Evolutionary conservation across 306 rosid genomes (phyloP).

Genomic region (Trifolium fragiferum): DNA sequence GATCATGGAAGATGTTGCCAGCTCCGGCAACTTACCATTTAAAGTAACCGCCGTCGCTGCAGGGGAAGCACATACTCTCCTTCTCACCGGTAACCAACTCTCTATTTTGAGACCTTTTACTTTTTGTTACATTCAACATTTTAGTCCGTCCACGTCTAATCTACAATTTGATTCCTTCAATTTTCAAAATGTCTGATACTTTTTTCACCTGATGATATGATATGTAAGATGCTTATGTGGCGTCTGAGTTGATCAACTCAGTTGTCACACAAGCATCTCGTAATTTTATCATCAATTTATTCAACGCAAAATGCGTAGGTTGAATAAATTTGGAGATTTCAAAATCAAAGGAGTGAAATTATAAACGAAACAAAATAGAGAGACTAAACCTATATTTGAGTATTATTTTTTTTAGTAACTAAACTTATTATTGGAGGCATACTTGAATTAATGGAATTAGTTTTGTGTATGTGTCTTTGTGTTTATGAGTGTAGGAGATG

Average conservation of each 20-base stretch:
- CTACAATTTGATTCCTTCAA: background rate
- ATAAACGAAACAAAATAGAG: background rate
- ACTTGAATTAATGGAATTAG: background rate
- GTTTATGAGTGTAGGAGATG: conserved; percentile 60
- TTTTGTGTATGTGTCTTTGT: background rate
- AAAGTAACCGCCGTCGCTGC: conserved; percentile 33
- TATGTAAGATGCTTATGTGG: background rate
- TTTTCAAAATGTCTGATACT: background rate
- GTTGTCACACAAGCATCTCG: background rate
- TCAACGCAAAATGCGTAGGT: background rate
- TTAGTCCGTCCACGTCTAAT: background rate
- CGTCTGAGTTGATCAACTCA: background rate
- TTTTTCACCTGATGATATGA: background rate
- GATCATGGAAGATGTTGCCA: conserved; percentile 22
- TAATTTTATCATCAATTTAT: no score
- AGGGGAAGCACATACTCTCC: conserved; percentile 47
- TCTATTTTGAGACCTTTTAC: background rate
- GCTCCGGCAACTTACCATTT: background rate
- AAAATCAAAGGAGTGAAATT: background rate
- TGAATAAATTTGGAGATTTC: background rate
- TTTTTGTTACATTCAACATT: background rate
- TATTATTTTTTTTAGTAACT: background rate
- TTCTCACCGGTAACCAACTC: conserved; percentile 39
- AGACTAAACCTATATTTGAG: background rate
- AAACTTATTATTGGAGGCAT: background rate